phyloP scores from a whole-genome alignment of 2,329 filamentous ascomycete genomes.

The Trichophyton simii region DNA sequence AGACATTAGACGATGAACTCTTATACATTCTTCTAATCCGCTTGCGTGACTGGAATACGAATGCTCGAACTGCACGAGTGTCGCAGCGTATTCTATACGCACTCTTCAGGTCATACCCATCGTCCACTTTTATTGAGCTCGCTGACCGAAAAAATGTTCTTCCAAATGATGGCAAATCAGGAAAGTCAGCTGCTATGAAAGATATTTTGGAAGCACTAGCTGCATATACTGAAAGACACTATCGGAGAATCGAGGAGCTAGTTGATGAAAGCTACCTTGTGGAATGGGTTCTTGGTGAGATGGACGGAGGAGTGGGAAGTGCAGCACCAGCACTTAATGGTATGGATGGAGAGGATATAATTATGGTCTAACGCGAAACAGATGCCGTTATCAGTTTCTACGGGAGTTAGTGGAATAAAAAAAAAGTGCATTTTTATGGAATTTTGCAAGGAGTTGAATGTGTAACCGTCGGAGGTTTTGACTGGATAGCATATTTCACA shows the following conservation, averaged over 20 bases:
- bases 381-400: neutral
- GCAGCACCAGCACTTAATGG: conserved; percentile 10
- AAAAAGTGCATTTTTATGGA: neutral
- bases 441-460: neutral
- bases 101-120: conserved; percentile 68
- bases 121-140: conserved; percentile 60
- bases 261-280: conserved; percentile 90
- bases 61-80: conserved; percentile 70
- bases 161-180: conserved; percentile 18
- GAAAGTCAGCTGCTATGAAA: conserved; percentile 44
- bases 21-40: conserved; percentile 70
- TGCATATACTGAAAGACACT: conserved; percentile 87
- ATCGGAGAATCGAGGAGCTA: conserved; percentile 75
- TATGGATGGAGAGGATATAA: conserved; percentile 26
- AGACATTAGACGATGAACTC: conserved; percentile 68
- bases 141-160: conserved; percentile 27
- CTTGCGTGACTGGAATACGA: conserved; percentile 94
- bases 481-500: neutral
- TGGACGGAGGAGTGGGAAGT: conserved; percentile 55
- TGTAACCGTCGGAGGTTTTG: neutral
- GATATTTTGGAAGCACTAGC: conserved; percentile 78
- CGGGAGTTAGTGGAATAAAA: neutral
- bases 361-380: conserved; percentile 23
- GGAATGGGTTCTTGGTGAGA: conserved; percentile 84
- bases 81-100: conserved; percentile 75